Conservation (phyloP, 164 flowering plant genomes). For the Santalum album region DNA sequence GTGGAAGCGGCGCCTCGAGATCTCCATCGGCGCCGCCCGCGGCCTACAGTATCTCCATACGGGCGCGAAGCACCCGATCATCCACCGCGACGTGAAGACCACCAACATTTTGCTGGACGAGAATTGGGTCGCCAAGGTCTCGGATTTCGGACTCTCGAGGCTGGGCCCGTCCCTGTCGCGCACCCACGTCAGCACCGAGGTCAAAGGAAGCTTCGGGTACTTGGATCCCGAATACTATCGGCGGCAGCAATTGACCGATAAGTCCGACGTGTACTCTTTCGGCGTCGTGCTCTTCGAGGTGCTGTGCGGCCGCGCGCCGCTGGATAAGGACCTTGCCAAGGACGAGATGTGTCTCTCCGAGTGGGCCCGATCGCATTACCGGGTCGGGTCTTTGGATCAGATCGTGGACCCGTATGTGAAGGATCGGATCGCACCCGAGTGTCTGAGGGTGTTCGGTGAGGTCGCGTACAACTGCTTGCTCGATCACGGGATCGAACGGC, state of each 20-base stretch:
- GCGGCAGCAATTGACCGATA: constrained; percentile 35
- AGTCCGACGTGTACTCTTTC: constrained; percentile 46
- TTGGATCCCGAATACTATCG: constrained; percentile 48
- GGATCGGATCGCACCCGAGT: constrained; percentile 32
- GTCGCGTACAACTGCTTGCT: constrained; percentile 31
- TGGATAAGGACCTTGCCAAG: constrained; percentile 20
- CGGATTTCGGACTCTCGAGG: constrained; percentile 46
- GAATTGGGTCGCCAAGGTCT: constrained; percentile 48
- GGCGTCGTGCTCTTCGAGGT: constrained; percentile 45
- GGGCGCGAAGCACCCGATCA: constrained; percentile 38
- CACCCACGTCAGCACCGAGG: constrained; percentile 42
- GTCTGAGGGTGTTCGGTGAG: constrained; percentile 32
- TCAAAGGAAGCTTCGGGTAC: constrained; percentile 49
- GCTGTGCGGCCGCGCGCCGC: constrained; percentile 30
- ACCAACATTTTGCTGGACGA: constrained; percentile 44
- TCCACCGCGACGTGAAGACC: constrained; percentile 46
- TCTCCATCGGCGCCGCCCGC: constrained; percentile 45
- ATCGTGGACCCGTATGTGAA: constrained; percentile 28
- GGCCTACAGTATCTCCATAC: constrained; percentile 48
- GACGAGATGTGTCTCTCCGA: constrained; percentile 37
- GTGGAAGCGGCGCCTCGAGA: constrained; percentile 41
- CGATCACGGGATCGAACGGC: constrained; percentile 36
- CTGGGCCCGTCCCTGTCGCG: constrained; percentile 29
- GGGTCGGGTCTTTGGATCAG: constrained; percentile 31
- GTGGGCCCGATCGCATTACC: constrained; percentile 31